Evolutionary conservation across 1,139 yeast genomes (phyloP), one percentile per base, ranked within the genome.

Genomic region (Zygotorulaspora mrakii): DNA sequence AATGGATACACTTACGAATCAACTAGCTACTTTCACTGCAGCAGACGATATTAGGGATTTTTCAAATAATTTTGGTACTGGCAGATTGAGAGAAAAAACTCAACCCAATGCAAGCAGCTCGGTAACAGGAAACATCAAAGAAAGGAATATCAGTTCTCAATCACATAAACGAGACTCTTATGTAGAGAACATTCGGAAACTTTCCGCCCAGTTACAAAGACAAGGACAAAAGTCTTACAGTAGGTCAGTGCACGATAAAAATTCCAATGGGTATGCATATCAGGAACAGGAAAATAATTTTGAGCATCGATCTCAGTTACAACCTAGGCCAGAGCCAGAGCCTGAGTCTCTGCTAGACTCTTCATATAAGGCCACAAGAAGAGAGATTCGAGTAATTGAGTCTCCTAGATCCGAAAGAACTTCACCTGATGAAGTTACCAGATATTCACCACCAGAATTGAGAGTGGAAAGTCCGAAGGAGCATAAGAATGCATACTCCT

Each of bases 51-150:
- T 60, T 5, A 23, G 54, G 2, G 49, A 47, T 13, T 60, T 60
- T 37, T 55, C 64, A 8, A 56, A 54, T 31, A 49, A 53, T 33
- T 52, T 46, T 40, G 65, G 65, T 9, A 60, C 65, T 1, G 65
- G 65, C 1, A 52, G 65, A 35, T 37, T 60, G 11, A 55, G 48
- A 27, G 52, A 49, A 26, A 55, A 44, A 31, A 27, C 39, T 22
- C 40, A 31, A 14, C 7, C 31, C 6, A 23, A 20, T 11, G 17
- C 38, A 7, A 18, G 11, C 17, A 31, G 26, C 8, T 12, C 26
- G 28, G 24, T 36, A 4, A 25, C 25, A 14, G 20, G 13, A 7
- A 11, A 37, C 11, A 22, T 17, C 17, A 28, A 14, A 28, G 31
- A 28, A 14, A 18, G n/a, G 9, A 27, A 17, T 7, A 25, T 17